A percentile compares a stretch with the other conserved stretches of the same genome.
phyloP scores from a whole-genome alignment of 176 grass and related monocot species.

The Avena eriantha region DNA sequence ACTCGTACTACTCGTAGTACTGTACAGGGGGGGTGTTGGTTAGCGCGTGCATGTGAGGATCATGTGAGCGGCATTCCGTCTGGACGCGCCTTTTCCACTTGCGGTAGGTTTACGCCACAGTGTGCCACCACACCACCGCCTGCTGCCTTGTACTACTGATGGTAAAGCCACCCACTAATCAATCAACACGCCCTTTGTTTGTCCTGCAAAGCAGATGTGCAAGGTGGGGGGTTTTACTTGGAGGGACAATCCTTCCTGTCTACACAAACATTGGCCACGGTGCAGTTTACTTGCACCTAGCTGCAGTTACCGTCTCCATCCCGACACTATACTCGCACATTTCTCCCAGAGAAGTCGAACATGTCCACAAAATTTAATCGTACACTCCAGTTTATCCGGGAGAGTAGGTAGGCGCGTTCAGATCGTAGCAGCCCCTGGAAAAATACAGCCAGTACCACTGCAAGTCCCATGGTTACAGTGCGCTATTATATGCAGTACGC shows the following conservation, averaged over 20 bases:
- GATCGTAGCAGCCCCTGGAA: background rate
- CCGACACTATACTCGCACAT: too few species aligned
- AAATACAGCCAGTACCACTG: background rate
- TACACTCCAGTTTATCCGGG: background rate
- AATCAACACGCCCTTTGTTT: background rate
- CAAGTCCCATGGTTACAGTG: background rate
- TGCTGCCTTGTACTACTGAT: background rate
- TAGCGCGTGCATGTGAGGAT: conserved; percentile 41
- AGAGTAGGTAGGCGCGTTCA: background rate
- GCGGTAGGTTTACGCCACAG: conserved; percentile 27
- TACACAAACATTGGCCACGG: background rate
- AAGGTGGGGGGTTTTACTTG: background rate
- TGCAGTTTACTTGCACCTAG: too few species aligned
- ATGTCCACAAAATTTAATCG: background rate
- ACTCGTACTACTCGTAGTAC: too few species aligned
- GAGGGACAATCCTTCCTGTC: background rate
- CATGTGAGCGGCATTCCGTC: conserved; percentile 41
- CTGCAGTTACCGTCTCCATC: background rate
- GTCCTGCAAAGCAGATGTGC: background rate
- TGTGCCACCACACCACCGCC: background rate
- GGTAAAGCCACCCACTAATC: background rate
- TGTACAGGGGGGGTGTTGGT: background rate
- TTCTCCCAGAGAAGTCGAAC: too few species aligned
- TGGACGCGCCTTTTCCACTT: conserved; percentile 40
- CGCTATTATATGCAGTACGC: background rate